Evolutionary conservation across 2,329 filamentous ascomycete genomes (phyloP), one percentile per base, ranked within the genome.

Genomic region (Monilinia polystroma): DNA sequence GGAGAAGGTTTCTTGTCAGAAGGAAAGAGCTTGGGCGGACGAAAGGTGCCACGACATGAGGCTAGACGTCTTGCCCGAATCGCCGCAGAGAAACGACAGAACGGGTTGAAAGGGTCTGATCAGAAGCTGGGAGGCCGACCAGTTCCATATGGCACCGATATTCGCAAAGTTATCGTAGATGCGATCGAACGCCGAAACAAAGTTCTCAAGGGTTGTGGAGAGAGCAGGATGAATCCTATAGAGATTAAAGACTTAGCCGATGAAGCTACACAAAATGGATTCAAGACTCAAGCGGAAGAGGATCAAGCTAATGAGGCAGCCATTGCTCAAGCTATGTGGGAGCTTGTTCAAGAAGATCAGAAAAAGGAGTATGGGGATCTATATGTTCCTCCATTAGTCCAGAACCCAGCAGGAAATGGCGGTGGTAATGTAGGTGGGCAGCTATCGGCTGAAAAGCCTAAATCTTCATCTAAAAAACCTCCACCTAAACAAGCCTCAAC

Each of bases 231-330:
- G 57, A 85, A 87, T 69, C 87, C 88, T 56, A 80, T 82, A n/a
- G 85, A 89, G 73, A 86, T 93, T 26, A 83, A 83, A 4, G 84
- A 87, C 57, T 84, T 91, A 49, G 82, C 81, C 20, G 85, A 91
- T 63, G 80, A 80, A 67, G 90, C 89, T 49, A 87, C 86, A 7
- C 82, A 82, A 66, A 90, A 90, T 70, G 91, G 92, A 0, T 94
- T 96, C 80, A 85, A 84, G 68, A 97, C 93, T 0, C 86, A 91
- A 73, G 92, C 92, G 0, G 92, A 96, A 71, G 91, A 96, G 76
- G 92, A 97, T 66, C 89, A 93, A 72, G 93, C 92, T 4, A 96
- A 97, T 73, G 92, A 97, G 66, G 83, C 86, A 32, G 93, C 93
- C 6, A 96, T 97, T 68, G 87, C 92, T 64, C 87, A 93, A 74